A percentile compares a stretch with the other conserved stretches of the same genome.
phyloP scores from a whole-genome alignment of 2,329 filamentous ascomycete species.

The Trichoderma cornu-damae region DNA sequence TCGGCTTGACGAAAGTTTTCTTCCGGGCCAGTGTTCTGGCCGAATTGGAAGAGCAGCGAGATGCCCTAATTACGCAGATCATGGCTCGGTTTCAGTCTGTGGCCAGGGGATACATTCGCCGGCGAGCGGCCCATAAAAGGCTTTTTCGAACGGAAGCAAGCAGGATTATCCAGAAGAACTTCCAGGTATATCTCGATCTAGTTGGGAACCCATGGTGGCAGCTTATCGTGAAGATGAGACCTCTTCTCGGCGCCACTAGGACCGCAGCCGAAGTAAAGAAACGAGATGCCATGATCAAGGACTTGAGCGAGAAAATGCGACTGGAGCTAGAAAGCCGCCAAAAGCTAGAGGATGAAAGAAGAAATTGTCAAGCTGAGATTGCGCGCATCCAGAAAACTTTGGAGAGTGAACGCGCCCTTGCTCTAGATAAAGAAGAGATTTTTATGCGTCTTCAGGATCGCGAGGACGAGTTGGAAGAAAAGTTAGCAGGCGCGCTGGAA shows the following conservation, averaged over 20 bases:
- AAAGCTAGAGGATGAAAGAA: slow-evolving; percentile 82
- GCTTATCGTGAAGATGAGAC: slow-evolving; percentile 90
- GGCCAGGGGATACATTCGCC: slow-evolving; percentile 82
- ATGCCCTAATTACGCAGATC: slow-evolving; percentile 87
- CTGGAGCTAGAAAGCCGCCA: slow-evolving; percentile 69
- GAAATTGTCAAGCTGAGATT: slow-evolving; percentile 81
- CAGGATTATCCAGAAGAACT: slow-evolving; percentile 89
- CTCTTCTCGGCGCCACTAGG: slow-evolving; percentile 83
- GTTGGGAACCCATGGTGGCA: slow-evolving; percentile 97
- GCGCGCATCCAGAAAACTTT: slow-evolving; percentile 87
- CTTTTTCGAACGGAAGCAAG: slow-evolving; percentile 93
- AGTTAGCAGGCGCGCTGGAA: slow-evolving; percentile 83
- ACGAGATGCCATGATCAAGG: slow-evolving; percentile 86
- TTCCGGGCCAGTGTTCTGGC: slow-evolving; percentile 94
- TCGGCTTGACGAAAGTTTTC: slow-evolving; percentile 95
- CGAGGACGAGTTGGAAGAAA: slow-evolving; percentile 89
- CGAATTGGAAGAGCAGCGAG: slow-evolving; percentile 92
- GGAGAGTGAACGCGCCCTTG: slow-evolving; percentile 91
- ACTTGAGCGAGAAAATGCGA: slow-evolving; percentile 78
- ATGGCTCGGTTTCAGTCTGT: slow-evolving; percentile 91
- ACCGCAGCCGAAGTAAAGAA: slow-evolving; percentile 93
- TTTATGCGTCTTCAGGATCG: slow-evolving; percentile 91
- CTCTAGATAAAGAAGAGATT: slow-evolving; percentile 97
- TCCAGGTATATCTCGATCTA: slow-evolving; percentile 84
- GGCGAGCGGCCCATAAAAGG: slow-evolving; percentile 84